Base-by-base conservation (phyloP, 106 monocot species). In the Amphibolis antarctica region DNA sequence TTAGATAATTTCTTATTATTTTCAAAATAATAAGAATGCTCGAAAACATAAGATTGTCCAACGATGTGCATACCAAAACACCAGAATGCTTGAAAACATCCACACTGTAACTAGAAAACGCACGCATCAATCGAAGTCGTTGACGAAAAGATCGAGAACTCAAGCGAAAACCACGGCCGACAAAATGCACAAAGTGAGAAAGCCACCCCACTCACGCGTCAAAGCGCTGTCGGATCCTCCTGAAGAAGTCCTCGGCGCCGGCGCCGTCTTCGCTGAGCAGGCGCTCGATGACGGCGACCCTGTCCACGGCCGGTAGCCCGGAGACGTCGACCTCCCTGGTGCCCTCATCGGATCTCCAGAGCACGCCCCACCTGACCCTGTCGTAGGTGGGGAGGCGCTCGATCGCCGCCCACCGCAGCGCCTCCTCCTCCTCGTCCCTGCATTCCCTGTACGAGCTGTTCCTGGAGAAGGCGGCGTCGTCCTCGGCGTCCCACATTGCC, bases 341-440 rank as follows among this genome's bases (percentile, higher is more conserved):
- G 1, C 46, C 53, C 20, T 71, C 80, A 0, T 68, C 72, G 3
- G 42, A 54, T 29, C 36, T 28, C 14, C 68, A 58, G 46, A 91
- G 68, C 30, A 98, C 29, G 18, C 96, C 96, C 13, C 91, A 74
- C 55, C 85, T 75, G 27, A 81, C 74, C 19, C 96, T 72, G 24
- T 57, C 27, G 57, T 73, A 74, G 12, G 90, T 98, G 0, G 96
- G 96, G 9, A 98, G 82, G 12, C 96, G 75, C 80, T 98, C 77
- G 43, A 98, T 66, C 23, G 96, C 96, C 28, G 96, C 96, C 96
- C 91, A 85, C 14, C 76, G 82, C 62, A 98, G 79, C 59, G 84
- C 82, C 76, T 82, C 82, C 76, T 90, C 89, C 25, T 89, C 94
- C 23, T 90, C 82, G 18, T 75, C 85, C 10, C 24, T 24, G 22